These are phyloP conservation scores for Leonotis leonurus DNA, from an alignment of 257 asterid species.

Conservation along the genomic window DNA sequence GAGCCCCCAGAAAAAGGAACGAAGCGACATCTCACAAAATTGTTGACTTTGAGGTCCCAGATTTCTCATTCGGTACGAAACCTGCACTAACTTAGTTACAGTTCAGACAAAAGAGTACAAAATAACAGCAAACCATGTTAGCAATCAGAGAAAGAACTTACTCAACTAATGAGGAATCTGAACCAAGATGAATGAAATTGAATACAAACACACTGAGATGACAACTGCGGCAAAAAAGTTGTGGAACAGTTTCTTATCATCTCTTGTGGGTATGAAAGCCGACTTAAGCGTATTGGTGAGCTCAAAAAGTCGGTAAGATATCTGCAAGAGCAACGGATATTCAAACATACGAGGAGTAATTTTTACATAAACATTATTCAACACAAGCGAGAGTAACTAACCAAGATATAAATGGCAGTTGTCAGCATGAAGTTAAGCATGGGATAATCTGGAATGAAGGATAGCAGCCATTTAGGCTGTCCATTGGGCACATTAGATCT, in stretches of 20 bases:
- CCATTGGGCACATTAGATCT: constrained; percentile 88
- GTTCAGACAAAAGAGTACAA: neutral
- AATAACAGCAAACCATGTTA: neutral
- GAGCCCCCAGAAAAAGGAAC: constrained; percentile 3
- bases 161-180: constrained; percentile 53
- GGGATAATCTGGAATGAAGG: constrained; percentile 88
- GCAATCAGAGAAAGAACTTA: constrained; percentile 29
- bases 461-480: constrained; percentile 97
- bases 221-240: constrained; percentile 58
- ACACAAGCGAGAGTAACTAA: constrained; percentile 23
- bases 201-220: constrained; percentile 52
- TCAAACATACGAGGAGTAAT: constrained; percentile 1
- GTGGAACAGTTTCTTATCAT: constrained; percentile 49
- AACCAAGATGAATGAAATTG: constrained; percentile 56
- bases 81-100: neutral
- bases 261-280: constrained; percentile 76
- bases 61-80: neutral
- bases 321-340: constrained; percentile 33
- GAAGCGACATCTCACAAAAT: constrained; percentile 27
- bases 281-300: constrained; percentile 80
- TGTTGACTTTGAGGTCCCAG: constrained; percentile 17
- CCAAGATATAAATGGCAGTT: constrained; percentile 75
- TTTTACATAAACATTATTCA: neutral
- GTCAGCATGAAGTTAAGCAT: constrained; percentile 93
- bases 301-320: constrained; percentile 79